Conservation (phyloP, 306 rosid genomes). For the Quercus mongolica region DNA sequence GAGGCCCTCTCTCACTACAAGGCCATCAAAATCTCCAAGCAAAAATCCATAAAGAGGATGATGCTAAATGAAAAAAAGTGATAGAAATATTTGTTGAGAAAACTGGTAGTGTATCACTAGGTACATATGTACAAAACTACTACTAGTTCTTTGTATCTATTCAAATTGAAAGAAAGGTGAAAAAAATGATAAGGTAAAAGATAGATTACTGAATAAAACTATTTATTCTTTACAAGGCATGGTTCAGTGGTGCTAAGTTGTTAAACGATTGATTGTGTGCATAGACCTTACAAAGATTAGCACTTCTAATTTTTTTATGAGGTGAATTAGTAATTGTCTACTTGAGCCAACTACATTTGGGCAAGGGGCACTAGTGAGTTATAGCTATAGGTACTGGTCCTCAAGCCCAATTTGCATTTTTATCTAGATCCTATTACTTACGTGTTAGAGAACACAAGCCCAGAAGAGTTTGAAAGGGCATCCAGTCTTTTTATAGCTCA, state of each 20-base stretch:
- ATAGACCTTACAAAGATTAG: too few species aligned
- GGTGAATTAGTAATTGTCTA: neutral
- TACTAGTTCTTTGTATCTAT: neutral
- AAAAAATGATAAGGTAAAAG: neutral
- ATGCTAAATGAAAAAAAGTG: neutral
- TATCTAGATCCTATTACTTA: too few species aligned
- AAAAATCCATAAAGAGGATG: slow-evolving; percentile 27
- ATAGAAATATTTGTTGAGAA: neutral
- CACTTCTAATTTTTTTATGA: too few species aligned
- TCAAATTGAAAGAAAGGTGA: neutral
- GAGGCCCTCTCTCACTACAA: slow-evolving; percentile 86
- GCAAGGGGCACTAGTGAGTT: neutral
- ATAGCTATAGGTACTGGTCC: neutral
- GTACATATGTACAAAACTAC: neutral
- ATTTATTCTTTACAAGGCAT: neutral
- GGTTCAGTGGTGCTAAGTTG: neutral
- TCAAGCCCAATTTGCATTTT: neutral
- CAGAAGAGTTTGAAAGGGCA: too few species aligned
- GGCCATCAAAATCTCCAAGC: slow-evolving; percentile 36
- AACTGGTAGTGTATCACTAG: neutral
- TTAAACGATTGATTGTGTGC: too few species aligned
- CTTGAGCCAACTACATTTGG: neutral
- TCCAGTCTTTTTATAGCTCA: too few species aligned
- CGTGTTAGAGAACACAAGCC: too few species aligned
- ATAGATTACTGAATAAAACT: neutral